These are phyloP conservation scores for Raffaelea ambrosiae DNA, from an alignment of 2,329 filamentous ascomycete genomes.

Conservation along the genomic window DNA sequence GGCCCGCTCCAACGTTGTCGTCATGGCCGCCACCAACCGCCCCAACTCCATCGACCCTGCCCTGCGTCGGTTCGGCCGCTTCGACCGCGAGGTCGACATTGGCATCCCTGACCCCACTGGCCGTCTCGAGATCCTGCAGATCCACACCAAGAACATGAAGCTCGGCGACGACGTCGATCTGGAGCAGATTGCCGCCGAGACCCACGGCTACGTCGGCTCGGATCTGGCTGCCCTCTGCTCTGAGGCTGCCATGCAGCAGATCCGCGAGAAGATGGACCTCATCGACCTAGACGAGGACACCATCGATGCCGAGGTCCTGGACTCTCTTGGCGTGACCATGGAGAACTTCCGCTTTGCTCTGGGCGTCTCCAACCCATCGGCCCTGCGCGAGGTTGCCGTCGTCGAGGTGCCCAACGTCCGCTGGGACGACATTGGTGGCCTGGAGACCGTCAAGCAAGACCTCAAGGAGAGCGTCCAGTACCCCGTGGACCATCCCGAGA, in stretches of 20 bases:
- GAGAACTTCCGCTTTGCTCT: constrained; percentile 99
- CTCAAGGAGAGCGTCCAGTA: constrained; percentile 99
- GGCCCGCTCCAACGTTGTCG: constrained; percentile 94
- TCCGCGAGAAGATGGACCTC: constrained; percentile 99
- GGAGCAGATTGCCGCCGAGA: constrained; percentile 93
- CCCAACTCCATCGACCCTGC: constrained; percentile 98
- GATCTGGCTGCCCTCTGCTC: constrained; percentile 98
- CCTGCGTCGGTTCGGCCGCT: constrained; percentile 94
- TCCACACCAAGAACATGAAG: constrained; percentile 99
- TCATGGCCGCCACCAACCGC: constrained; percentile 98
- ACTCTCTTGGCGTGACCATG: constrained; percentile 98
- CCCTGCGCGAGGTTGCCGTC: constrained; percentile 95
- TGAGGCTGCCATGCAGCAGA: constrained; percentile 99
- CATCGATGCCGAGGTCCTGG: constrained; percentile 95
- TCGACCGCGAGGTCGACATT: constrained; percentile 98
- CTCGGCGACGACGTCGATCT: constrained; percentile 93
- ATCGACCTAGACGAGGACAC: constrained; percentile 99
- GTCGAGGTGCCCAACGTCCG: constrained; percentile 98
- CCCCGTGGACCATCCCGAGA: constrained; percentile 97
- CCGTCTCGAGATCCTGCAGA: constrained; percentile 96
- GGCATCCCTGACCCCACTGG: constrained; percentile 96
- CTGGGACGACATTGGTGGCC: constrained; percentile 99
- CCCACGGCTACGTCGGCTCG: constrained; percentile 97
- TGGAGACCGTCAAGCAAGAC: constrained; percentile 97
- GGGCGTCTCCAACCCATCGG: constrained; percentile 96